These are phyloP conservation scores for Chaetomium strumarium DNA, from an alignment of 2,329 filamentous ascomycete genomes.

Conservation along the genomic window DNA sequence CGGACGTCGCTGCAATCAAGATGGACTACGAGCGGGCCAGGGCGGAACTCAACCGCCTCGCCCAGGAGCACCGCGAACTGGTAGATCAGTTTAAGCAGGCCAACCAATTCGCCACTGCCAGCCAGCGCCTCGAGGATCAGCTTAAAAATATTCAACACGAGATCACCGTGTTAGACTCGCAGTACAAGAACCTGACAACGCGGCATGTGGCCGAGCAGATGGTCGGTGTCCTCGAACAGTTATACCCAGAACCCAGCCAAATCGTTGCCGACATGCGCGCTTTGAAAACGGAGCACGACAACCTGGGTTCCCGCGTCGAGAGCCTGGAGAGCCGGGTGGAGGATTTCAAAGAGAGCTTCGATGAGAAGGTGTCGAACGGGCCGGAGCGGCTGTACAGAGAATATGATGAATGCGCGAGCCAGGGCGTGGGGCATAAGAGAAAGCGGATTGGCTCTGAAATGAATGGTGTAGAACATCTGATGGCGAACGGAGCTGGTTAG, in stretches of 20 bases:
- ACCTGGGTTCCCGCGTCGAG: background rate
- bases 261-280: constrained; percentile 11
- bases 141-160: constrained; percentile 31
- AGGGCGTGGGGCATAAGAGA: background rate
- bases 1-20: background rate
- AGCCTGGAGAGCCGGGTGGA: constrained; percentile 1
- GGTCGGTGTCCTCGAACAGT: constrained; percentile 31
- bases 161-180: constrained; percentile 37
- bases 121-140: constrained; percentile 11
- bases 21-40: background rate
- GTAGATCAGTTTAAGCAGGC: background rate
- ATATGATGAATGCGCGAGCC: background rate
- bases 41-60: background rate
- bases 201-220: constrained; percentile 38
- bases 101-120: background rate
- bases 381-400: background rate
- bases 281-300: constrained; percentile 7
- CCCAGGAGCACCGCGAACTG: background rate
- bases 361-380: background rate
- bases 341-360: constrained; percentile 6
- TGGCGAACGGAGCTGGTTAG: background rate
- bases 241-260: constrained; percentile 24
- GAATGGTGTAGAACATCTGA: background rate
- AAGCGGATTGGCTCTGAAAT: background rate
- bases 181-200: constrained; percentile 45